Base-by-base conservation (phyloP, 1,139 yeast species). In the Eremothecium sinecaudum region DNA sequence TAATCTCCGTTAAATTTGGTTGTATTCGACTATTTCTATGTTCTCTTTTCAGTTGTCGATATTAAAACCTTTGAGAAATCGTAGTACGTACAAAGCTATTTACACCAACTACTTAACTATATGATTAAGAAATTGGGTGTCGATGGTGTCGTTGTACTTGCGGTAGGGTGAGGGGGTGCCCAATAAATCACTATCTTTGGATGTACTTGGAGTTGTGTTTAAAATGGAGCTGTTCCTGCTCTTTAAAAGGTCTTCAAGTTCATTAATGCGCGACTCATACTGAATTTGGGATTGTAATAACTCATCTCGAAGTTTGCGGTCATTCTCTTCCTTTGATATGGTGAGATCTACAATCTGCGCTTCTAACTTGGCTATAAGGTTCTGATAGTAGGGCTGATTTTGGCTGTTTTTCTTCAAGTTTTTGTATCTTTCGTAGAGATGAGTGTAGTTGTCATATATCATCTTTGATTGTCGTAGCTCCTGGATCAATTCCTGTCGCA, bases 391-490 rank as follows among this genome's bases (percentile, higher is more conserved):
- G 11, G 30, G 12, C 11, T 4, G 14, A 11, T 17, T 21, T n/a
- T 16, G 21, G 21, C n/a, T 10, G 12, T 9, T 9, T 9, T 7
- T 8, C 21, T 64, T 66, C 39, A 68, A 47, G 11, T 56, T 56
- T 26, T 63, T 57, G 45, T 70, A 69, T 44, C 66, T 67, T 31
- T 59, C 47, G 20, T 64, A 62, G 19, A 71, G 56, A 35, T 58
- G 53, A 41, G 65, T 61, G 44, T 67, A 71, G 11, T 59, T 54
- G 33, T 61, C 63, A 36, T 53, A 59, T 4, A 58, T 36, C 32
- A 45, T 45, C 33, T 59, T 56, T 4, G 58, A 48, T 28, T 56
- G 57, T 35, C 48, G 50, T 36, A 59, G 42, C 34, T 59, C 63
- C 7, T 42, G 37, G 4, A 53, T 48, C 22, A 59, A 45, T 32